These are phyloP conservation scores for Ceratocystis eucalypticola DNA, from an alignment of 2,329 filamentous ascomycete species.

Conservation along the genomic window DNA sequence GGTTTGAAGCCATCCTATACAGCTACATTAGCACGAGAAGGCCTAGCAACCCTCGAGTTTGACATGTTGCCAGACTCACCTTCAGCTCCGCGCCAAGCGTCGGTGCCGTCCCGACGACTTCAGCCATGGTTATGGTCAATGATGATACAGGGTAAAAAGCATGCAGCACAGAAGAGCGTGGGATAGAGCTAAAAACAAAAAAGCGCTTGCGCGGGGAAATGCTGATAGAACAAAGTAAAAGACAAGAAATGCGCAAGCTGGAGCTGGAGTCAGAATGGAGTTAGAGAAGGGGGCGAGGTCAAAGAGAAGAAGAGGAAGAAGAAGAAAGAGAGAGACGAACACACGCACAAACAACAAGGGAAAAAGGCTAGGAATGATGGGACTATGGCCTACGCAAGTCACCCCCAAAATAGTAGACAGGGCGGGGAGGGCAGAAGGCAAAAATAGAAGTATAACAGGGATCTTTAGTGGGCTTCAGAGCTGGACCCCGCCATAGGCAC, in stretches of 20 bases:
- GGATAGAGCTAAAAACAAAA: conserved; percentile 15
- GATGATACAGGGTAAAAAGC: conserved; percentile 13
- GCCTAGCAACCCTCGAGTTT: background rate
- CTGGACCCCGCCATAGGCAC: background rate
- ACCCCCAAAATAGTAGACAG: conserved; percentile 8
- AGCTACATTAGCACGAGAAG: background rate
- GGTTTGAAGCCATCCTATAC: conserved; percentile 87
- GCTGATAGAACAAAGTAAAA: background rate
- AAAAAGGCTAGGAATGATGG: conserved; percentile 14
- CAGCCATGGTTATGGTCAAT: conserved; percentile 60
- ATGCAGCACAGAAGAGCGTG: conserved; percentile 9
- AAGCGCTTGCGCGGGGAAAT: conserved; percentile 20
- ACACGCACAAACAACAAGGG: conserved; percentile 10
- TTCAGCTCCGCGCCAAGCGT: conserved; percentile 91
- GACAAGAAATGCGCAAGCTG: background rate
- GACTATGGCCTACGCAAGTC: conserved; percentile 1
- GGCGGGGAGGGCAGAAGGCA: background rate
- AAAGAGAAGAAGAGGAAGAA: conserved; percentile 6
- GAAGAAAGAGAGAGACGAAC: background rate
- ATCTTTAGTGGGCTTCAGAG: conserved; percentile 8
- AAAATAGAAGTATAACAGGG: conserved; percentile 9
- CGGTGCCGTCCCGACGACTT: conserved; percentile 64
- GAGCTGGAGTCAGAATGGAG: background rate
- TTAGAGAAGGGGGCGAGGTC: background rate
- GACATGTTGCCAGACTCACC: conserved; percentile 40